Conservation (phyloP, 1,139 yeast genomes). For the Candida gigantensis region DNA sequence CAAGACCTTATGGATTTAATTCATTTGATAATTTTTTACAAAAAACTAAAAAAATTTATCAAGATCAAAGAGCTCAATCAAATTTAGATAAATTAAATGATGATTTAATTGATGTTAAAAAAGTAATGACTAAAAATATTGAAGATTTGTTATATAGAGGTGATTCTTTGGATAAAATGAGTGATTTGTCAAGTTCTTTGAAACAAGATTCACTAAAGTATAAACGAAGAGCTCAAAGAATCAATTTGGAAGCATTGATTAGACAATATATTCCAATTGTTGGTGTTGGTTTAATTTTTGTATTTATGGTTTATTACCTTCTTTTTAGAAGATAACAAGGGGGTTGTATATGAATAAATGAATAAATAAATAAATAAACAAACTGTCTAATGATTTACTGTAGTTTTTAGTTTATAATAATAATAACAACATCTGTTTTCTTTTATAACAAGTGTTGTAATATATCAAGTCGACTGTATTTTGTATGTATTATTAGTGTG, state of each 20-base stretch:
- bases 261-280: conserved; percentile 88
- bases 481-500: too few species aligned
- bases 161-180: conserved; percentile 88
- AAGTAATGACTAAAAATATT: conserved; percentile 93
- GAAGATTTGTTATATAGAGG: conserved; percentile 95
- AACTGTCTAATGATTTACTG: too few species aligned
- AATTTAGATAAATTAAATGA: conserved; percentile 83
- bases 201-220: conserved; percentile 85
- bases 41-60: conserved; percentile 85
- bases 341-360: neutral
- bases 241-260: conserved; percentile 84
- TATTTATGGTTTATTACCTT: conserved; percentile 78
- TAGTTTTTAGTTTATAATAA: too few species aligned
- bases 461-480: too few species aligned
- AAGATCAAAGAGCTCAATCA: conserved; percentile 87
- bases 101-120: conserved; percentile 90
- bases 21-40: conserved; percentile 81
- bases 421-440: too few species aligned
- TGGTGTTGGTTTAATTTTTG: conserved; percentile 68
- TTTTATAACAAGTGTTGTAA: too few species aligned
- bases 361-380: conserved; percentile 1
- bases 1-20: conserved; percentile 88
- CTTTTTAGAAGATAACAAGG: conserved; percentile 4
- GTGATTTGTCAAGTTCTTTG: conserved; percentile 79
- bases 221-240: conserved; percentile 84